These are phyloP conservation scores for Colletotrichum spaethianum DNA, from an alignment of 2,329 filamentous ascomycete species.

Conservation along the genomic window DNA sequence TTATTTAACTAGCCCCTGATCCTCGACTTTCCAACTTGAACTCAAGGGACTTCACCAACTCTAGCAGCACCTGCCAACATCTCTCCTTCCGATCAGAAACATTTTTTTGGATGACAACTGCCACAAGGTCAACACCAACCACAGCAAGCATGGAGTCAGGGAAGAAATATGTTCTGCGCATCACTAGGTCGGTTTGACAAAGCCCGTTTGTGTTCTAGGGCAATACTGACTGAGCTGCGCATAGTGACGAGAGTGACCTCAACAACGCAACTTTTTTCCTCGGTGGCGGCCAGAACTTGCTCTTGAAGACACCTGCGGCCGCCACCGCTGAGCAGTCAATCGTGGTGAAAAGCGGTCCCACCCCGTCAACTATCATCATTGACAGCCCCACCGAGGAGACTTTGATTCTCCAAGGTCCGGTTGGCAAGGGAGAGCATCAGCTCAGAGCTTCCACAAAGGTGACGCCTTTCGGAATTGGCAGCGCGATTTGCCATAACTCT, in stretches of 20 bases:
- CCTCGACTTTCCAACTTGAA: background rate
- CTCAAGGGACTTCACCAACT: background rate
- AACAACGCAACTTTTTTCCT: background rate
- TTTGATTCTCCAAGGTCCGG: conserved; percentile 1
- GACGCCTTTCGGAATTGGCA: background rate
- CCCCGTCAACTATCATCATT: background rate
- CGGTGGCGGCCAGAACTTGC: background rate
- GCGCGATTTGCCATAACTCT: conserved; percentile 2
- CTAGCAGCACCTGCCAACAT: background rate
- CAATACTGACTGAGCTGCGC: background rate
- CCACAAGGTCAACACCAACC: background rate
- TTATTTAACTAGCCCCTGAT: background rate
- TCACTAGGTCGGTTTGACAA: background rate
- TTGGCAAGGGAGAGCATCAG: conserved; percentile 12
- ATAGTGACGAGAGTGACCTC: background rate
- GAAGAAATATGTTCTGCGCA: background rate
- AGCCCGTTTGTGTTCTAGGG: background rate
- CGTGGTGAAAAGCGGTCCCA: background rate
- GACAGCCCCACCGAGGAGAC: background rate
- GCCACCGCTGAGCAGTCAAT: background rate
- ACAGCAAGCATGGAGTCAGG: background rate
- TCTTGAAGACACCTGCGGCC: background rate
- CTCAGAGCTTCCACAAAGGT: background rate
- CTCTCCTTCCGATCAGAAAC: too few relatives aligned
- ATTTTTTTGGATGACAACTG: background rate